These are phyloP conservation scores for Russula olivacea DNA, from an alignment of 768 basidiomycete genomes.

Conservation along the genomic window DNA sequence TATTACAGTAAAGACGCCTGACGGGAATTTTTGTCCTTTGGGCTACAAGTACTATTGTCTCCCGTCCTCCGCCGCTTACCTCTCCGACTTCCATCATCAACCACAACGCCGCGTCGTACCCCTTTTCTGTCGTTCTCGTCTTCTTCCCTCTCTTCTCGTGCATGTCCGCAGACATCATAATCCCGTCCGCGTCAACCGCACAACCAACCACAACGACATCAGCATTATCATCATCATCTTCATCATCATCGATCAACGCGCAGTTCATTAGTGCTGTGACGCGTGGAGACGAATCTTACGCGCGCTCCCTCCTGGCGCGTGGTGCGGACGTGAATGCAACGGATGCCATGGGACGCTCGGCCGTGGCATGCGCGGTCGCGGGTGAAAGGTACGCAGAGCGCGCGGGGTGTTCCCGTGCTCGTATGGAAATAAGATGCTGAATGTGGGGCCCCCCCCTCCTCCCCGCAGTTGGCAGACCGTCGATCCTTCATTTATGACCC, in stretches of 20 bases:
- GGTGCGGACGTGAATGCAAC: constrained; percentile 67
- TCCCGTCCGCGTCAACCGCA: constrained; percentile 4
- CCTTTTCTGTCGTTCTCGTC: not conserved
- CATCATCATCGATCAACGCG: constrained; percentile 6
- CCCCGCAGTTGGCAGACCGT: constrained; percentile 55
- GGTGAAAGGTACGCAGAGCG: constrained; percentile 54
- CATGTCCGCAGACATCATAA: constrained; percentile 12
- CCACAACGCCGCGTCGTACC: not conserved
- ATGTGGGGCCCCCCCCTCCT: not conserved
- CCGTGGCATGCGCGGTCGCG: constrained; percentile 63
- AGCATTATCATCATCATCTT: not conserved
- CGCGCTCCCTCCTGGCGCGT: constrained; percentile 46
- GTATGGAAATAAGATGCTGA: not conserved
- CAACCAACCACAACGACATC: not conserved
- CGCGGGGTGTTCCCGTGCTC: not conserved
- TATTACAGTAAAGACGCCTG: constrained; percentile 13
- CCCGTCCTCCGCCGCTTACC: constrained; percentile 6
- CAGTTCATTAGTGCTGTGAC: constrained; percentile 41
- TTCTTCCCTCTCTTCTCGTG: not conserved
- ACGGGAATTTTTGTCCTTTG: constrained; percentile 2
- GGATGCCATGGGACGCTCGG: constrained; percentile 54
- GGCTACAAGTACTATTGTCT: not conserved
- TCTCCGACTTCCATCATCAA: not conserved
- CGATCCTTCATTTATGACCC: constrained; percentile 61
- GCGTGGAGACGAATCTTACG: constrained; percentile 48